Evolutionary conservation across 2,329 filamentous ascomycete genomes (phyloP).

Genomic region (Hymenoscyphus linearis): DNA sequence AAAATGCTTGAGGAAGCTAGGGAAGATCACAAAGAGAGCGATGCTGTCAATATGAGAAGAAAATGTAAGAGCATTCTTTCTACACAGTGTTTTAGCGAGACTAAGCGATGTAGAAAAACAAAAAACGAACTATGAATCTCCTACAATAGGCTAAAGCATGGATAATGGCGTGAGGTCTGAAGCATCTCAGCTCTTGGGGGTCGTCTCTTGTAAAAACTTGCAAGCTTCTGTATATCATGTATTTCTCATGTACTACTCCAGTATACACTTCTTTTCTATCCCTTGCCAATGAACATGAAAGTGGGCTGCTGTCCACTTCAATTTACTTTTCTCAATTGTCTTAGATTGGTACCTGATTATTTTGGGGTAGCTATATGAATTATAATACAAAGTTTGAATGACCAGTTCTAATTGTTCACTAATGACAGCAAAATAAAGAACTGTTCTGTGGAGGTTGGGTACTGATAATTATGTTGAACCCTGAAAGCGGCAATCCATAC

Average conservation of each 20-base stretch:
- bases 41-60: conserved; percentile 60
- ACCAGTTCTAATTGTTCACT: no score
- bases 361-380: no score
- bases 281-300: no score
- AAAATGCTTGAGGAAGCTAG: conserved; percentile 87
- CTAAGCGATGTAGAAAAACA: neutral
- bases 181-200: conserved; percentile 3
- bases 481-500: no score
- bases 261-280: neutral
- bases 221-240: neutral
- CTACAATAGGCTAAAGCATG: neutral
- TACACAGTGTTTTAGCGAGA: neutral
- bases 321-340: no score
- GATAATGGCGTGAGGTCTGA: neutral
- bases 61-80: conserved; percentile 29
- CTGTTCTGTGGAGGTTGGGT: no score
- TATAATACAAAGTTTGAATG: no score
- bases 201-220: neutral
- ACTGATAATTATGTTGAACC: no score
- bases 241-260: neutral
- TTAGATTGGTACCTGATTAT: no score
- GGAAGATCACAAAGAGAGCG: conserved; percentile 84
- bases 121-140: neutral
- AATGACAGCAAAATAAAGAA: no score
- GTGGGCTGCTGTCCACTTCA: no score